phyloP scores from a whole-genome alignment of 2,329 filamentous ascomycete genomes.

The Trichoderma sp. region DNA sequence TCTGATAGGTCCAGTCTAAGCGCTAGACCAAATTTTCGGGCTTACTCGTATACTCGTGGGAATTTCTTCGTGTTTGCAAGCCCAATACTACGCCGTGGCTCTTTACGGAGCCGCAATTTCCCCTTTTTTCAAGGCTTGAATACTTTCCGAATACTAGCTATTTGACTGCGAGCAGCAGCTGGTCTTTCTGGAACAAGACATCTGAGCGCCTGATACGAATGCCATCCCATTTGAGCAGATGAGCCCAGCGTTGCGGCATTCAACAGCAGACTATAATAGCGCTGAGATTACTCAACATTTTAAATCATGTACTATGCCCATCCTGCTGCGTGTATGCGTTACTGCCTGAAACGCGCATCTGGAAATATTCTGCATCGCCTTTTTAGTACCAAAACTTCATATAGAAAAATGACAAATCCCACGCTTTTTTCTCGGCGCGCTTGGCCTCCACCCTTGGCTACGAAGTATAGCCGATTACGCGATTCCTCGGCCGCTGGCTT shows the following conservation, averaged over 20 bases:
- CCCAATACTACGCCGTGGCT: not conserved
- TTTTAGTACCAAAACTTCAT: not conserved
- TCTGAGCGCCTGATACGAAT: not conserved
- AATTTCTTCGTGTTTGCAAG: not conserved
- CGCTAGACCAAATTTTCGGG: conserved; percentile 2
- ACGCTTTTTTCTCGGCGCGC: not conserved
- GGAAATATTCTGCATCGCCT: not conserved
- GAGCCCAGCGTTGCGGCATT: not conserved
- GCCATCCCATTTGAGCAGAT: not conserved
- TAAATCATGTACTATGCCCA: not conserved
- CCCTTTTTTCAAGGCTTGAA: not conserved
- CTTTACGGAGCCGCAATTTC: not conserved
- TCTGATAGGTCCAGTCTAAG: not conserved
- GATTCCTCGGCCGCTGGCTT: not conserved
- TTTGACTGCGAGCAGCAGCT: not conserved
- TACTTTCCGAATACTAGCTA: not conserved
- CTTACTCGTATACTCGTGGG: not conserved
- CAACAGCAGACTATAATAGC: not conserved
- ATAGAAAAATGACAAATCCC: not conserved
- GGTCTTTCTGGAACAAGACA: not conserved
- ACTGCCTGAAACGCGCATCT: conserved; percentile 2
- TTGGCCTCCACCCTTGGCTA: not conserved
- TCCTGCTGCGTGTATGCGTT: not conserved
- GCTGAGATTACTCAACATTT: not conserved
- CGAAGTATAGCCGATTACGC: conserved; percentile 8